Evolutionary conservation across 345 rosid species (phyloP).

Genomic region (Euphorbia lathyris): DNA sequence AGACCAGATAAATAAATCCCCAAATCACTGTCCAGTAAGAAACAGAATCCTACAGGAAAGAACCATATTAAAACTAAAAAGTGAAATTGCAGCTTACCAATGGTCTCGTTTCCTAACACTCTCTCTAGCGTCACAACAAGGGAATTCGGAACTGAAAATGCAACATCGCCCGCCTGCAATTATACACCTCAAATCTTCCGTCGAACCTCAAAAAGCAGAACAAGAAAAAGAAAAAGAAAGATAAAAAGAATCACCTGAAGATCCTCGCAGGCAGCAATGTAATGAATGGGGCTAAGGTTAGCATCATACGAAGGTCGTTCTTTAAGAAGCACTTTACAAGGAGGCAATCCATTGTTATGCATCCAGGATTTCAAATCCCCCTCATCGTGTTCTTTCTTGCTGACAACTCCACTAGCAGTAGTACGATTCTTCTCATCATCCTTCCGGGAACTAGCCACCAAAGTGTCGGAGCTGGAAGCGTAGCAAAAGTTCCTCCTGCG

Average conservation of each 20-base stretch:
- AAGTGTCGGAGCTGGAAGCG: slow-evolving; percentile 62
- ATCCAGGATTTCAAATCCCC: slow-evolving; percentile 86
- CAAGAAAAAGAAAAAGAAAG: neutral
- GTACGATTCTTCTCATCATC: slow-evolving; percentile 32
- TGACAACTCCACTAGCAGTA: slow-evolving; percentile 24
- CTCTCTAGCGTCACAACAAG: slow-evolving; percentile 92
- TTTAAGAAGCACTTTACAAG: slow-evolving; percentile 74
- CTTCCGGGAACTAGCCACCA: slow-evolving; percentile 52
- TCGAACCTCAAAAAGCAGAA: slow-evolving; percentile 8
- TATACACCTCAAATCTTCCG: neutral
- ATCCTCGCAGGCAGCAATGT: slow-evolving; percentile 87
- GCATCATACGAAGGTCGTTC: slow-evolving; percentile 69
- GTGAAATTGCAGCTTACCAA: slow-evolving; percentile 58
- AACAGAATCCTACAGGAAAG: neutral
- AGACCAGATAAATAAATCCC: neutral
- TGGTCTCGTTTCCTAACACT: slow-evolving; percentile 89
- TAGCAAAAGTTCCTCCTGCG: slow-evolving; percentile 30
- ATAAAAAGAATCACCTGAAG: slow-evolving; percentile 57
- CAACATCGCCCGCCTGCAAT: slow-evolving; percentile 73
- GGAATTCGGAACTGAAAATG: slow-evolving; percentile 79
- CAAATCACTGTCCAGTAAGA: neutral
- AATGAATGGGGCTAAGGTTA: slow-evolving; percentile 71
- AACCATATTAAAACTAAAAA: neutral
- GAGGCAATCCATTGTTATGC: slow-evolving; percentile 87
- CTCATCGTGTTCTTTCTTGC: slow-evolving; percentile 46